phyloP scores from a whole-genome alignment of 345 rosid species.

The Pistacia integerrima region DNA sequence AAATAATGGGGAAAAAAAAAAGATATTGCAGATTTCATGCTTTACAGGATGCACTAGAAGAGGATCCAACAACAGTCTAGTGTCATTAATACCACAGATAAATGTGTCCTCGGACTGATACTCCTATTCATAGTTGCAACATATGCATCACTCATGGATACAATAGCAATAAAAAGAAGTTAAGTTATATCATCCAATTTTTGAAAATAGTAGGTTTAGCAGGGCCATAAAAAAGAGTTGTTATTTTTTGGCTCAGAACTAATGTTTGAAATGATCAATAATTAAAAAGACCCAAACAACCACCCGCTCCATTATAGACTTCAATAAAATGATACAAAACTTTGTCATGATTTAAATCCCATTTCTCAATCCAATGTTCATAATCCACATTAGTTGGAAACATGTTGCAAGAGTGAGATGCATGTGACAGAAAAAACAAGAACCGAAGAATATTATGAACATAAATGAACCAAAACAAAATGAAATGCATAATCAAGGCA shows the following conservation, averaged over 20 bases:
- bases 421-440: background rate
- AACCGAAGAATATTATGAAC: background rate
- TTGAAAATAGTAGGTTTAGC: background rate
- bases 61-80: too few species aligned
- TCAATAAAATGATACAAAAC: background rate
- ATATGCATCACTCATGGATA: background rate
- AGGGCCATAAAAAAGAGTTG: background rate
- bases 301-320: background rate
- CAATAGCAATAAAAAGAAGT: background rate
- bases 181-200: background rate
- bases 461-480: slow-evolving; percentile 9
- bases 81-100: background rate
- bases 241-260: slow-evolving; percentile 2
- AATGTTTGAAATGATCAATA: background rate
- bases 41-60: background rate
- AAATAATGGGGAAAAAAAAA: background rate
- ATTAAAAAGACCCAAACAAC: background rate
- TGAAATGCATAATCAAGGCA: slow-evolving; percentile 13
- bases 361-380: background rate
- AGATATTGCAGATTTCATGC: background rate
- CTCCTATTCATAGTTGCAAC: background rate
- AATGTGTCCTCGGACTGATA: background rate
- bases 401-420: background rate
- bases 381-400: background rate
- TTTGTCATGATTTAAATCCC: slow-evolving; percentile 9